phyloP scores from a whole-genome alignment of 108 stramenopile species.

The Schizochytrium sp. region DNA sequence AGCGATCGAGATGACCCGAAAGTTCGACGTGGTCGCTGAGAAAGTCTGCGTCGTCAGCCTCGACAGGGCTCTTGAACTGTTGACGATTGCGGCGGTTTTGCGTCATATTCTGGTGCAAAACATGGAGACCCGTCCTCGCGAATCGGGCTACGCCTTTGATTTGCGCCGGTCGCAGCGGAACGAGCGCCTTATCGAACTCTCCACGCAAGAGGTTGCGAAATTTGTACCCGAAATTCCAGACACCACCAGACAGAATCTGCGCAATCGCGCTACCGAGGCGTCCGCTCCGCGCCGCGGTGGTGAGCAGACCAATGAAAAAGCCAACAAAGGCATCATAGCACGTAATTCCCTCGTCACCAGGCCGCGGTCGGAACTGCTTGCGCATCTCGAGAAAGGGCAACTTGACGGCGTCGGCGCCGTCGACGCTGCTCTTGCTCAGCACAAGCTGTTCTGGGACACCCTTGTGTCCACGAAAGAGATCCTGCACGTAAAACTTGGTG shows the following conservation, averaged over 20 bases:
- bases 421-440: not conserved
- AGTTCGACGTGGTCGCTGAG: not conserved
- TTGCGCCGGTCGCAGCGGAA: not conserved
- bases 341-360: slow-evolving; percentile 1
- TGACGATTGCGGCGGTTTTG: not conserved
- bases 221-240: not conserved
- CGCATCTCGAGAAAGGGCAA: not conserved
- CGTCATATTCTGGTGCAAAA: not conserved
- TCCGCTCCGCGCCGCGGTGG: not conserved
- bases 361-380: not conserved
- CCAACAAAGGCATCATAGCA: not conserved
- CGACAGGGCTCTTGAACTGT: not conserved
- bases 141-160: not conserved
- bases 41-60: not conserved
- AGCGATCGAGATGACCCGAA: not conserved
- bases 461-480: slow-evolving; percentile 4
- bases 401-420: not conserved
- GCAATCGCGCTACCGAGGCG: not conserved
- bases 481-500: not conserved
- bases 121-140: not conserved
- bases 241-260: not conserved
- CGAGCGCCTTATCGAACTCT: not conserved
- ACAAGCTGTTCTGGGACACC: not conserved
- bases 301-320: not conserved
- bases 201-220: not conserved